These are phyloP conservation scores for Cyclostephanos tholiformis DNA, from an alignment of 108 stramenopile species.

Conservation along the genomic window DNA sequence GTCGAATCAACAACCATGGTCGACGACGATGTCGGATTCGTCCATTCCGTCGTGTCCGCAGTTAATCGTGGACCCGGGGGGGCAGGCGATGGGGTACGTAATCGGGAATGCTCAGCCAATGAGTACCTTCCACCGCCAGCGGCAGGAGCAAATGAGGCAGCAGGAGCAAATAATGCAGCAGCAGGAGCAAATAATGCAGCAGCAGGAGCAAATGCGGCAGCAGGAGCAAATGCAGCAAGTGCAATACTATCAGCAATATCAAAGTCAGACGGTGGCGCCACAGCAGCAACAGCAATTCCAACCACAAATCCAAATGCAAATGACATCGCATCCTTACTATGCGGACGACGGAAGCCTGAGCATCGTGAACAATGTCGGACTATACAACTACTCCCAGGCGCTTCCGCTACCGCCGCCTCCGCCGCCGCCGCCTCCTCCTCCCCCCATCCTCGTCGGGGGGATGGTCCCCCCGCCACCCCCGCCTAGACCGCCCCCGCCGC, in stretches of 20 bases:
- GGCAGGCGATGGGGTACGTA: constrained; percentile 1
- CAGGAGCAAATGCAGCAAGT: constrained; percentile 10
- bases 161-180: too few species aligned
- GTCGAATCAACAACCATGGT: constrained; percentile 8
- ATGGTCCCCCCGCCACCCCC: constrained; percentile 20
- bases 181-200: too few species aligned
- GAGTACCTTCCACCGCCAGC: too few species aligned
- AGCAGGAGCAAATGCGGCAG: too few species aligned
- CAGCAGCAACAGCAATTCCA: neutral
- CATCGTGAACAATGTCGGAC: neutral
- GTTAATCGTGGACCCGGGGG: neutral
- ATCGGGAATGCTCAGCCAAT: neutral
- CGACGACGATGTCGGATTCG: constrained; percentile 3
- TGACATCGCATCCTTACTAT: neutral
- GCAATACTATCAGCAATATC: constrained; percentile 15
- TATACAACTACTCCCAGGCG: neutral
- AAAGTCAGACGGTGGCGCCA: constrained; percentile 1
- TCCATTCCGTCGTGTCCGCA: neutral
- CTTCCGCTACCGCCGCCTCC: constrained; percentile 18
- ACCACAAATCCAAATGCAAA: neutral
- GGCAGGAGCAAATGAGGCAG: too few species aligned
- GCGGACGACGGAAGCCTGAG: neutral
- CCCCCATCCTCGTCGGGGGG: too few species aligned
- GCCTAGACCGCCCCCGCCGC: constrained; percentile 1
- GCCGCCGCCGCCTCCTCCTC: constrained; percentile 3